phyloP scores from a whole-genome alignment of 2,329 filamentous ascomycete genomes.

The Neofusicoccum cordaticola region DNA sequence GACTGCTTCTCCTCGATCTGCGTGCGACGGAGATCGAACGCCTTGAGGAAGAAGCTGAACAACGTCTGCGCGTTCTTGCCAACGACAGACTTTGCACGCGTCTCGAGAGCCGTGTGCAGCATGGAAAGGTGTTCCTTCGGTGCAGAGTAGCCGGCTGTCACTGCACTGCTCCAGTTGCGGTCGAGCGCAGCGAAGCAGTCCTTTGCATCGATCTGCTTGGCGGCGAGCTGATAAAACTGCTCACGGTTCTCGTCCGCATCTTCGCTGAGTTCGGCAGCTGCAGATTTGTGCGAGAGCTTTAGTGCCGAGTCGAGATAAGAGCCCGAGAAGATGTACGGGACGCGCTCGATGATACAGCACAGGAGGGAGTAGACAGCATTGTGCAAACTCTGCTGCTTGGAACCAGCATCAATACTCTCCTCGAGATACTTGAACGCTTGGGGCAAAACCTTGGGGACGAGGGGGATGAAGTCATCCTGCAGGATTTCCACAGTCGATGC shows the following conservation, averaged over 20 bases:
- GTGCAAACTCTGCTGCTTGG: slow-evolving; percentile 64
- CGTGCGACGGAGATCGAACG: slow-evolving; percentile 64
- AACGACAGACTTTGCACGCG: slow-evolving; percentile 74
- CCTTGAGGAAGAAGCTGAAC: slow-evolving; percentile 58
- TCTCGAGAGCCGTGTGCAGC: slow-evolving; percentile 69
- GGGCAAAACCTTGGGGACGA: slow-evolving; percentile 73
- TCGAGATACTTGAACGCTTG: slow-evolving; percentile 70
- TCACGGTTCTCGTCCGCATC: slow-evolving; percentile 63
- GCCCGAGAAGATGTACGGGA: slow-evolving; percentile 85
- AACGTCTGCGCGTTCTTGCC: slow-evolving; percentile 69
- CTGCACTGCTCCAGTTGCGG: slow-evolving; percentile 67
- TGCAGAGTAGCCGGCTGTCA: slow-evolving; percentile 60
- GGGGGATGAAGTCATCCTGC: slow-evolving; percentile 78
- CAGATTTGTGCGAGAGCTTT: slow-evolving; percentile 68
- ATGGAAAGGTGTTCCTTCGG: slow-evolving; percentile 67
- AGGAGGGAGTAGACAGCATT: slow-evolving; percentile 81
- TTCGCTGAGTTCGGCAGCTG: slow-evolving; percentile 58
- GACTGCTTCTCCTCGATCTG: slow-evolving; percentile 26
- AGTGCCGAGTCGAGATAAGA: slow-evolving; percentile 71
- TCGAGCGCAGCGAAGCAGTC: slow-evolving; percentile 72
- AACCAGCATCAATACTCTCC: slow-evolving; percentile 55
- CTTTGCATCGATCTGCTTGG: slow-evolving; percentile 73
- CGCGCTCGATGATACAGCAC: slow-evolving; percentile 72
- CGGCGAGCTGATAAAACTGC: slow-evolving; percentile 70
- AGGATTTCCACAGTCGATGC: slow-evolving; percentile 87